A percentile compares a stretch with the other conserved stretches of the same genome.
Conservation (phyloP, 2,329 filamentous ascomycete species). For the Hypoxylon sp. region DNA sequence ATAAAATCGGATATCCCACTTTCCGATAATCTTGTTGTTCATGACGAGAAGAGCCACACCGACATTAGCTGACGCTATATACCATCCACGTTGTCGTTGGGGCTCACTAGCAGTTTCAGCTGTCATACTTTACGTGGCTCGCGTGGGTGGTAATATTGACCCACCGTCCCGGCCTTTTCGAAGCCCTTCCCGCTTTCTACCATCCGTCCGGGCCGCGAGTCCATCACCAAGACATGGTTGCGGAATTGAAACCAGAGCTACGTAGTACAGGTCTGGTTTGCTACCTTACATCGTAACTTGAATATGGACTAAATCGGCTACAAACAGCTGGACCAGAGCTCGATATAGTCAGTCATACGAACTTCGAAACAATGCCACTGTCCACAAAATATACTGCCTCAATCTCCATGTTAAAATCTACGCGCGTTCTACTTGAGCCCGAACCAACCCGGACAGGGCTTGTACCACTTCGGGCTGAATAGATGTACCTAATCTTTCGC, state of each 20-base stretch:
- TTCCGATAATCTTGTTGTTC: constrained; percentile 22
- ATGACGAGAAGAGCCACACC: constrained; percentile 36
- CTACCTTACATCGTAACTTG: neutral
- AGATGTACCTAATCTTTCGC: constrained; percentile 3
- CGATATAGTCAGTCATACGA: neutral
- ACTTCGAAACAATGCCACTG: constrained; percentile 10
- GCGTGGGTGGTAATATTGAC: constrained; percentile 29
- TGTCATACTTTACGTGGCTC: constrained; percentile 38
- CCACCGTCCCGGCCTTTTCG: constrained; percentile 20
- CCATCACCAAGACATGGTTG: constrained; percentile 21
- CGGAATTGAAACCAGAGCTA: constrained; percentile 13
- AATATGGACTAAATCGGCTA: constrained; percentile 5
- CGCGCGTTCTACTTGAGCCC: neutral
- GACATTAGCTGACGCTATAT: constrained; percentile 37
- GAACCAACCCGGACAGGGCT: constrained; percentile 10
- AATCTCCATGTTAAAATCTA: constrained; percentile 17
- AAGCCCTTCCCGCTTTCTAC: constrained; percentile 29
- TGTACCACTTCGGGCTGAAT: constrained; percentile 27
- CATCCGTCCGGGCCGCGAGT: constrained; percentile 29
- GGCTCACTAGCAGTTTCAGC: constrained; percentile 42
- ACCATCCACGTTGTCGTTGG: constrained; percentile 36
- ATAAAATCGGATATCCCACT: constrained; percentile 25
- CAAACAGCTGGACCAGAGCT: constrained; percentile 7
- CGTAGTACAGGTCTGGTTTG: constrained; percentile 4
- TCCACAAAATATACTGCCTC: neutral